Base-by-base conservation (phyloP, 306 rosid genomes). In the Rosa rugosa region DNA sequence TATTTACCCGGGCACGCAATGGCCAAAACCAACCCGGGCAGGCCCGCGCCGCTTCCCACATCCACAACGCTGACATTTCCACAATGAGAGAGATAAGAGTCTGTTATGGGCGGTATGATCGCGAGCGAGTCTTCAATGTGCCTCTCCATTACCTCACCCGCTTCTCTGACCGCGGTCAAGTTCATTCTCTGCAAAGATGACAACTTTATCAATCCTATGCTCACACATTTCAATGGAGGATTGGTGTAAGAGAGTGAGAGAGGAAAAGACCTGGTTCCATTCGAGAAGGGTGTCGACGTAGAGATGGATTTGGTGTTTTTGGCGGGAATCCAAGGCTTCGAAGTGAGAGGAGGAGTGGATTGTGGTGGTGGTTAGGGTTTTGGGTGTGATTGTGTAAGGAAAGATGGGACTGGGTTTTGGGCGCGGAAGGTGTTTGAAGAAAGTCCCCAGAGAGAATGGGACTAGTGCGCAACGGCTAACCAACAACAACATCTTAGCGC, bases 101-200 rank as follows among this genome's bases (percentile, higher is more conserved):
- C 84, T 41, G 80, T 86, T 22, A 95, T 66, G 7, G 98, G 91
- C 8, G 91, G 85, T 76, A 90, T 78, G 54, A 95, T 88, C 5
- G 99, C 89, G 9, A 95, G 98, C 36, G 97, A 95, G 73, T 90
- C 99, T 84, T 92, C 98, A 17, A 92, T 84, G 78, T 95, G 99
- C 80, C 99, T 86, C 81, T 92, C 96, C 99, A 95, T 91, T 7
- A 91, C 98, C 71, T 88, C 94, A 40, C 75, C 68, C 7, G 63
- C 89, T 27, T 90, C 97, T 80, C 82, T 86, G 27, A 95, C 90
- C 0, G 99, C 94, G 0, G 97, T 92, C 57, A 95, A 87, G 78
- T 95, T 95, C 94, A 95, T 92, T 71, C 85, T 87, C 98, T 94
- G 83, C 88, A 65, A 25, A 23, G 69, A 69, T 11, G 54, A 31